A percentile compares a stretch with the other conserved stretches of the same genome.
Conservation (phyloP, 2,329 filamentous ascomycete genomes). For the Dryadomyces quercivorus region DNA sequence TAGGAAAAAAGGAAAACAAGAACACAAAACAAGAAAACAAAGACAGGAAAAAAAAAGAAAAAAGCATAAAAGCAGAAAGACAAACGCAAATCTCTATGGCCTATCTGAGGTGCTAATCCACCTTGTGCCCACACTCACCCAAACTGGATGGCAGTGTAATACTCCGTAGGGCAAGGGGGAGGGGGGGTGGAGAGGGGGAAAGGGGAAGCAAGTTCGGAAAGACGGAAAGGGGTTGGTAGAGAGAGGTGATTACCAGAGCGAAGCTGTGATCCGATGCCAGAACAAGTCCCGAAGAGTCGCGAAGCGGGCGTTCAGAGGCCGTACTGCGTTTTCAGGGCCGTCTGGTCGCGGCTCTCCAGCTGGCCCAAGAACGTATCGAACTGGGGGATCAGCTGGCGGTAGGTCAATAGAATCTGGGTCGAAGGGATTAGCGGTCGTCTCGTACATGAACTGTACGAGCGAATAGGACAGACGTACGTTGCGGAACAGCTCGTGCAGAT, state of each 20-base stretch:
- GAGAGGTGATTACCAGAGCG: too few relatives aligned
- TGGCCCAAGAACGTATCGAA: slow-evolving; percentile 42
- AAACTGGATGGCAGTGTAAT: too few relatives aligned
- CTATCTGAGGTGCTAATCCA: background rate
- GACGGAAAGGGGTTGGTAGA: too few relatives aligned
- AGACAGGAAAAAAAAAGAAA: background rate
- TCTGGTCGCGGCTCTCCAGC: slow-evolving; percentile 35
- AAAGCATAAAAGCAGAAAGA: background rate
- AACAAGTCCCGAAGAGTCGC: too few relatives aligned
- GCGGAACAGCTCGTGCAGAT: slow-evolving; percentile 61
- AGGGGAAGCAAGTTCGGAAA: too few relatives aligned
- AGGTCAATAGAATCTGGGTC: slow-evolving; percentile 36
- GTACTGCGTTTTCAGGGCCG: slow-evolving; percentile 36
- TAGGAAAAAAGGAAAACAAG: background rate
- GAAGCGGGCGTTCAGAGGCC: slow-evolving; percentile 20
- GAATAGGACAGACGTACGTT: slow-evolving; percentile 21
- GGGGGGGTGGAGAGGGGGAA: too few relatives aligned
- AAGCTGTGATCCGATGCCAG: too few relatives aligned
- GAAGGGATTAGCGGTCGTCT: slow-evolving; percentile 5
- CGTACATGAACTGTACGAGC: background rate
- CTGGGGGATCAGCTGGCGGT: slow-evolving; percentile 47
- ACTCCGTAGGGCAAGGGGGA: too few relatives aligned
- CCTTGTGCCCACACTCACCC: too few relatives aligned
- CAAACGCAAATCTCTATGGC: too few relatives aligned
- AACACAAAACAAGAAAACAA: background rate